Conservation (phyloP, 2,329 filamentous ascomycete genomes). For the Ceratocystis albifundus region DNA sequence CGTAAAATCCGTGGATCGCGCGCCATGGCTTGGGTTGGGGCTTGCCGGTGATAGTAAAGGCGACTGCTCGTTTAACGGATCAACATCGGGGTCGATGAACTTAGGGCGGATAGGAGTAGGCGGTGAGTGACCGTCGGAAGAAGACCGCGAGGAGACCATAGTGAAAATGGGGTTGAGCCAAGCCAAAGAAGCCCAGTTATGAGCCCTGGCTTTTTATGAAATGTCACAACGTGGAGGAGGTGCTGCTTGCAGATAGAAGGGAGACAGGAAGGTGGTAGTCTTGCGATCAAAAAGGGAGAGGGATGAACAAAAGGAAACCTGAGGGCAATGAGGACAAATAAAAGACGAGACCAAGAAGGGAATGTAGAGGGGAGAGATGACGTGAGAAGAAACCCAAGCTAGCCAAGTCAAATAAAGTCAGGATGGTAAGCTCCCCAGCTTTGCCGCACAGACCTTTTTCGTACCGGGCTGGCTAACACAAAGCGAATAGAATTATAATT, state of each 20-base stretch:
- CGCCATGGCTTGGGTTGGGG: slow-evolving; percentile 15
- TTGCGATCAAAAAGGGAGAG: neutral
- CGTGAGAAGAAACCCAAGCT: neutral
- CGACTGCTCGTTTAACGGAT: slow-evolving; percentile 24
- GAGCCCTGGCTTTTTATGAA: neutral
- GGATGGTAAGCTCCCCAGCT: neutral
- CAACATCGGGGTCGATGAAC: slow-evolving; percentile 20
- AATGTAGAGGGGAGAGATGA: neutral
- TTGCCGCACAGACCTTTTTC: slow-evolving; percentile 1
- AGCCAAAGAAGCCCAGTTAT: slow-evolving; percentile 6
- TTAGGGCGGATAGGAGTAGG: slow-evolving; percentile 15
- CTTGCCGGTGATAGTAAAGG: slow-evolving; percentile 23
- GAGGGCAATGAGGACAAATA: neutral
- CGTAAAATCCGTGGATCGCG: slow-evolving; percentile 31
- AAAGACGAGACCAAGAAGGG: neutral
- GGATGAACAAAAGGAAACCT: neutral
- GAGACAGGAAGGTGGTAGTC: neutral
- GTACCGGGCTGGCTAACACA: neutral
- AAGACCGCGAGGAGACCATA: slow-evolving; percentile 16
- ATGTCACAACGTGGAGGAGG: neutral
- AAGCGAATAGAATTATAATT: neutral
- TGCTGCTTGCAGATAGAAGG: neutral
- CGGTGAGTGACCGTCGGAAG: slow-evolving; percentile 12
- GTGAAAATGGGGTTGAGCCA: neutral
- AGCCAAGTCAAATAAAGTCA: neutral